Base-by-base conservation (phyloP, 805 yeast species). In the Teunomyces aglyptinius region DNA sequence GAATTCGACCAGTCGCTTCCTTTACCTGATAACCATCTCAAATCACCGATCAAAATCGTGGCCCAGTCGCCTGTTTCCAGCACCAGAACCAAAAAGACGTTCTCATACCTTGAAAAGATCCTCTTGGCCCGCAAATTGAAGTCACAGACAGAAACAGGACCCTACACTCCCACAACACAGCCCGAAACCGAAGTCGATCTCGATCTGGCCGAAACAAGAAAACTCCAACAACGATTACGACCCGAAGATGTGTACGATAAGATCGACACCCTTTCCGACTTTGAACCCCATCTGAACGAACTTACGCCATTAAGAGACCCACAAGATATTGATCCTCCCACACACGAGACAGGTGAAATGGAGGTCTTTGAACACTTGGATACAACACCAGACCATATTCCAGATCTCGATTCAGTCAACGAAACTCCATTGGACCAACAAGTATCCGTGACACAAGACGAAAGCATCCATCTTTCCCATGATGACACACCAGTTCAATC, bases 91-190 rank as follows among this genome's bases (percentile, higher is more conserved):
- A 19, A n/a, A 8, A 49, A 38, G 50, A 41, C 31, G 35, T 57
- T 46, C 44, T 56, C 35, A 16, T 55, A 27, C 34, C 50, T 34
- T 49, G 59, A 19, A 49, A 50, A 36, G 49, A 52, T 41, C 29
- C 49, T 29, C 19, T 47, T 24, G 33, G 36, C 41, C 4, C 44
- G 39, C 27, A 36, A 36, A 6, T n/a, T 36, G 11, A 36, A 36
- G 39, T 36, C 39, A 12, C 39, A 19, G 16, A 20, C 12, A 19
- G 39, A 36, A 36, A 22, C 39, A 5, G 39, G 26, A 2, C 39
- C 39, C 10, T 36, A 20, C 18, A 36, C 39, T 10, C 39, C 39
- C 36, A 33, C 8, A 7, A 22, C 39, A 3, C 27, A 22, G 8
- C 28, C 16, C 6, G 22, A 18, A 6, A 13, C 18, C 24, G 38